Percentiles rank a stretch among this genome's conserved stretches.
Evolutionary conservation across 192 early-diverging fungal genomes (phyloP).

Genomic region (Linnemannia elongata): DNA sequence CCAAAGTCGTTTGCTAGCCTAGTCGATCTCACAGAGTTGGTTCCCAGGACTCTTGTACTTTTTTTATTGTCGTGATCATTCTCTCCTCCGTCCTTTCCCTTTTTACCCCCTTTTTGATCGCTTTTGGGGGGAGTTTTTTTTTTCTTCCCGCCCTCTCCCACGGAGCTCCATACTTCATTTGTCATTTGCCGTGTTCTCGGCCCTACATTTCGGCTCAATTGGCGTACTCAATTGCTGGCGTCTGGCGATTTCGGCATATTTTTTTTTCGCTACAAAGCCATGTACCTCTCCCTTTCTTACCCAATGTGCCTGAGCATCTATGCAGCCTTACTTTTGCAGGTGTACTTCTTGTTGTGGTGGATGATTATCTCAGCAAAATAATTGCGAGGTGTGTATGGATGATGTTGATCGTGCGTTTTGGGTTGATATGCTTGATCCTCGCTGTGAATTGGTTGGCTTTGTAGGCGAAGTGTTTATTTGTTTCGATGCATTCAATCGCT

Average conservation of each 20-base stretch:
- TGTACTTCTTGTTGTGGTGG: too few species aligned
- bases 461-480: neutral
- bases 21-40: neutral
- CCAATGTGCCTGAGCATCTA: too few species aligned
- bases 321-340: too few species aligned
- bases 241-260: too few species aligned
- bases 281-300: too few species aligned
- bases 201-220: constrained; percentile 5
- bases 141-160: neutral
- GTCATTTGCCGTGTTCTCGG: neutral
- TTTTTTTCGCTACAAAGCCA: too few species aligned
- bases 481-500: neutral
- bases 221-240: neutral
- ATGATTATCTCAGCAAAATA: too few species aligned
- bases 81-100: neutral
- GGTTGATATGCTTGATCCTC: neutral
- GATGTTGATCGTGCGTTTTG: neutral
- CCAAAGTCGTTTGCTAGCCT: neutral
- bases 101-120: neutral
- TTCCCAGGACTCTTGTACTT: neutral
- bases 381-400: too few species aligned
- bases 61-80: neutral
- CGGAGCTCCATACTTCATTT: neutral
- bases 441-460: neutral
- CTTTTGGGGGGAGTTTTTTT: neutral